These are phyloP conservation scores for Nicotiana knightiana DNA, from an alignment of 257 asterid genomes.

Conservation along the genomic window DNA sequence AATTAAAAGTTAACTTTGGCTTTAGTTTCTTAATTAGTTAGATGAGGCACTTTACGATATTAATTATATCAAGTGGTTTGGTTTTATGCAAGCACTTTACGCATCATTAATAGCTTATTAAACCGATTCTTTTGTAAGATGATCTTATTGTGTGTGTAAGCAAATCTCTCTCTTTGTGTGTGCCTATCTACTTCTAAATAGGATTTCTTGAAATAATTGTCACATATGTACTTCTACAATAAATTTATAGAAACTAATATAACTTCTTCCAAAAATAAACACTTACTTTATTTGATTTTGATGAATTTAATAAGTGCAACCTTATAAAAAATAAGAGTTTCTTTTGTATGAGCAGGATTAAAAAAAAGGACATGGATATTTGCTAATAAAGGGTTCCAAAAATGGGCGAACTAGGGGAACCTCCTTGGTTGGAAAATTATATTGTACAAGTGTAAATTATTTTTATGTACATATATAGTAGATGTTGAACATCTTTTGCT, in stretches of 20 bases:
- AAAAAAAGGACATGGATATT: no score
- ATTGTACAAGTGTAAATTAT: no score
- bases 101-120: neutral
- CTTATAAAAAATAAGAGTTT: neutral
- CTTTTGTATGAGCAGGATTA: no score
- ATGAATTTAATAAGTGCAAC: neutral
- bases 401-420: no score
- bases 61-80: neutral
- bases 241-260: neutral
- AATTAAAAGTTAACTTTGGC: neutral
- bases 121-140: neutral
- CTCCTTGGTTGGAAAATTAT: no score
- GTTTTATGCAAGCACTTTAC: neutral
- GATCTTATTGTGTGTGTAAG: neutral
- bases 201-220: neutral
- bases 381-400: no score
- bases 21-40: neutral
- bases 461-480: no score
- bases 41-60: neutral
- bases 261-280: neutral
- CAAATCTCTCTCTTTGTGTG: neutral
- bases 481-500: no score
- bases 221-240: neutral
- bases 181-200: neutral
- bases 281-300: neutral